phyloP scores from a whole-genome alignment of 768 basidiomycete species.

The Boletus fagicola region DNA sequence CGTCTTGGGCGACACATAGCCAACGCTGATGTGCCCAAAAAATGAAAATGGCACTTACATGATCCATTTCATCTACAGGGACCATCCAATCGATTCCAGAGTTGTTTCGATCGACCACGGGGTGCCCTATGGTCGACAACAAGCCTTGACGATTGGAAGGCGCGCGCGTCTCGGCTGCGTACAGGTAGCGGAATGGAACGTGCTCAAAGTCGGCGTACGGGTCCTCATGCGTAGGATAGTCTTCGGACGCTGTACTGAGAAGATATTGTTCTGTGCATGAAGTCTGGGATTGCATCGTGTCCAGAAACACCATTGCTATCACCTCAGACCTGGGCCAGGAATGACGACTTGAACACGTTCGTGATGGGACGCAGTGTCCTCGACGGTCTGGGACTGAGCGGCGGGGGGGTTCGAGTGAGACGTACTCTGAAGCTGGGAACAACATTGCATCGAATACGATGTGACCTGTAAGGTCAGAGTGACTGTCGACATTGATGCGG shows the following conservation, averaged over 20 bases:
- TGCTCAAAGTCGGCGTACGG: constrained; percentile 11
- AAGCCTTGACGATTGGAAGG: constrained; percentile 8
- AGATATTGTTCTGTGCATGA: constrained; percentile 11
- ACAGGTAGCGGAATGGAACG: background rate
- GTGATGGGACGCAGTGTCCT: background rate
- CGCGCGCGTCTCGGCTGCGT: constrained; percentile 19
- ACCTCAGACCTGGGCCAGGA: background rate
- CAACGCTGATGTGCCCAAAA: too few relatives aligned
- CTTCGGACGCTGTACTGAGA: constrained; percentile 9
- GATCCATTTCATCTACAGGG: constrained; percentile 21
- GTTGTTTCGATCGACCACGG: background rate
- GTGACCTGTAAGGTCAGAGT: too few relatives aligned
- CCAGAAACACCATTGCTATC: background rate
- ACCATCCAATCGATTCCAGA: constrained; percentile 29
- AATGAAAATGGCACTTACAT: constrained; percentile 12
- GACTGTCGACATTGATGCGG: too few relatives aligned
- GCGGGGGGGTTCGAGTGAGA: background rate
- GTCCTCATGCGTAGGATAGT: background rate
- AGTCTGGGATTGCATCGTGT: background rate
- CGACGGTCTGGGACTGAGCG: background rate
- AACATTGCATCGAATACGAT: too few relatives aligned
- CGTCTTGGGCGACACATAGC: constrained; percentile 6
- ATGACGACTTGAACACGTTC: background rate
- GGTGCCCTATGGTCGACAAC: background rate
- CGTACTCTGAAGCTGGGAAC: too few relatives aligned